Evolutionary conservation across 1,284 basidiomycete species (phyloP).

Genomic region (Fistulina hepatica): DNA sequence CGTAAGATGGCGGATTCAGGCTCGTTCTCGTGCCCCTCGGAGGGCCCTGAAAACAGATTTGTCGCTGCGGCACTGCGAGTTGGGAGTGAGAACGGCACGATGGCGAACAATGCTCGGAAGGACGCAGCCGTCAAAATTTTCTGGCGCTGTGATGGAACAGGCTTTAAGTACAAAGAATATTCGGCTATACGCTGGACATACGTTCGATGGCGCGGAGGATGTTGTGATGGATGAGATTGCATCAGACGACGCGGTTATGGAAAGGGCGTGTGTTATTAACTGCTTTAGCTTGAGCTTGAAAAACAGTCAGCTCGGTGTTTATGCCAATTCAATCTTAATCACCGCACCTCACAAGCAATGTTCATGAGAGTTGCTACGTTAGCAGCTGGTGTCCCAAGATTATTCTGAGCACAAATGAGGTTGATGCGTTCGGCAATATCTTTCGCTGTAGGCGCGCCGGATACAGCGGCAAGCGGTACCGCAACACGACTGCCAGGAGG

Average conservation of each 20-base stretch:
- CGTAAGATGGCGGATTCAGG: conserved; percentile 44
- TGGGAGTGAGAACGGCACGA: conserved; percentile 67
- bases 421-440: conserved; percentile 71
- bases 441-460: conserved; percentile 60
- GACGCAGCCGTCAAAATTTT: conserved; percentile 49
- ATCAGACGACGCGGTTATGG: conserved; percentile 62
- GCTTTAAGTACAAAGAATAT: background rate
- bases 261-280: conserved; percentile 65
- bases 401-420: conserved; percentile 69
- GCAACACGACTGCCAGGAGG: conserved; percentile 59
- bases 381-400: conserved; percentile 47
- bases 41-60: conserved; percentile 47
- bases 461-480: conserved; percentile 57
- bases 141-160: background rate
- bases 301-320: conserved; percentile 1
- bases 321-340: conserved; percentile 4
- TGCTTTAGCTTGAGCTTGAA: conserved; percentile 69
- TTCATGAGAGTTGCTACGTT: conserved; percentile 58
- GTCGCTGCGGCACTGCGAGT: conserved; percentile 65
- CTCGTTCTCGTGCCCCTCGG: conserved; percentile 35
- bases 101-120: conserved; percentile 65
- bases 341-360: conserved; percentile 59
- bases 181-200: background rate
- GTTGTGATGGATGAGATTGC: conserved; percentile 37
- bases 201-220: background rate